Base-by-base conservation (phyloP, 805 yeast species). In the Kodamaea leandrae region DNA sequence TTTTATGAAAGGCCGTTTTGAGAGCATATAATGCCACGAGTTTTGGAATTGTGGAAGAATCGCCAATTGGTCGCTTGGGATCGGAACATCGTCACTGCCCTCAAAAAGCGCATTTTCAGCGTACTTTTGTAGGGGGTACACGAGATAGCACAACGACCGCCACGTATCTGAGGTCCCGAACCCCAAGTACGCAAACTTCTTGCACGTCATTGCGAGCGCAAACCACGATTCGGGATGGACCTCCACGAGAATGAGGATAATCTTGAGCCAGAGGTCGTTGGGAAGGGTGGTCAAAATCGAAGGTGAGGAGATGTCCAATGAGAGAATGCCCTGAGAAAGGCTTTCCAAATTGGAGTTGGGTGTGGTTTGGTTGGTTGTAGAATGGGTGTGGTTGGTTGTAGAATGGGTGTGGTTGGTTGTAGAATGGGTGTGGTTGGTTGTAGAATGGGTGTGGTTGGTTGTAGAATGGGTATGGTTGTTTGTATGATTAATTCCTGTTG, bases 1-100 rank as follows among this genome's bases (percentile, higher is more conserved):
- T 53, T 91, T 83, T 24, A 90, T 52, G 52, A 82, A 83, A 0
- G 97, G 96, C 28, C 96, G 66, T 26, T 76, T 73, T 32, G 60
- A 52, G 30, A 78, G 66, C 86, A 84, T 78, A 15, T 52, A 48
- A 46, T 73, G 65, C 74, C 74, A 69, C 4, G 69, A 59, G 34
- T 57, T 45, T 16, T 50, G 48, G 42, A 63, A 67, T 32, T 60
- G 63, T 2, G 63, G 59, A 10, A 68, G 27, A 15, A 65, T 47
- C 26, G 45, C 32, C 20, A 58, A 39, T 36, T 59, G 71, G 46
- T 66, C 60, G 17, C 32, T 12, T 2, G 73, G 72, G 7, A 68
- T 52, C 1, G 72, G 72, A 6, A 59, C 43, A 4, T 36, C 40
- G 17, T 46, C 46, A n/a, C 18, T 6, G 10, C 6, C 8, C 30